Base-by-base conservation (phyloP, 805 yeast species). In the Yamadazyma endophytica region DNA sequence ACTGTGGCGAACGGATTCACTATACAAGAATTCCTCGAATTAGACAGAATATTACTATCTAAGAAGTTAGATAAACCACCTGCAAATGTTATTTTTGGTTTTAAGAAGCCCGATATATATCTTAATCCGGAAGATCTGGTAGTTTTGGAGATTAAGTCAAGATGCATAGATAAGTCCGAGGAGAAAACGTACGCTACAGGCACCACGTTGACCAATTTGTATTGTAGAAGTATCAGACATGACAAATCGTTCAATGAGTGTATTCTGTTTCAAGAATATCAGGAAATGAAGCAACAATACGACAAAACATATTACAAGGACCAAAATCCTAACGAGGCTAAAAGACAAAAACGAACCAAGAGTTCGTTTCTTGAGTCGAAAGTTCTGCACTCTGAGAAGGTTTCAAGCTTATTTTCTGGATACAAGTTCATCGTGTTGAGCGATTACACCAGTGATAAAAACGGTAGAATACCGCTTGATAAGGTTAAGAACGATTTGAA, bases 1-100 rank as follows among this genome's bases (percentile, higher is more conserved):
- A 69, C 73, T 13, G 82, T 89, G 26, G 90, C 95, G 1, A 87
- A 89, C 48, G 97, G 97, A 1, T 75, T 90, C 36, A 73, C 85
- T 7, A 55, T 61, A 1, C 73, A 69, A 2, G 89, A 82, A 35
- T 80, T 71, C 37, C 70, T 71, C 19, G 64, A 63, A 27, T 78
- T 92, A 22, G 74, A 73, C 23, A 61, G 74, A 13, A 36, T 60
- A 6, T 75, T 92, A 0, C n/a, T n/a, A n/a, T n/a, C n/a, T n/a
- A n/a, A n/a, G n/a, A n/a, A n/a, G n/a, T 54, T 65, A 24, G 79
- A 77, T 1, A 70, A 75, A 59, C 33, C 55, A 0, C 43, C 50
- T 1, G 44, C 35, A 3, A 24, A 46, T 24, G 21, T 66, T 1
- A 31, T 79, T 2, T 82, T 82, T 58, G 89, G 87, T 1, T 60